Evolutionary conservation across 2,329 filamentous ascomycete species (phyloP), one percentile per base, ranked within the genome.

Genomic region (Apiospora arundinis): DNA sequence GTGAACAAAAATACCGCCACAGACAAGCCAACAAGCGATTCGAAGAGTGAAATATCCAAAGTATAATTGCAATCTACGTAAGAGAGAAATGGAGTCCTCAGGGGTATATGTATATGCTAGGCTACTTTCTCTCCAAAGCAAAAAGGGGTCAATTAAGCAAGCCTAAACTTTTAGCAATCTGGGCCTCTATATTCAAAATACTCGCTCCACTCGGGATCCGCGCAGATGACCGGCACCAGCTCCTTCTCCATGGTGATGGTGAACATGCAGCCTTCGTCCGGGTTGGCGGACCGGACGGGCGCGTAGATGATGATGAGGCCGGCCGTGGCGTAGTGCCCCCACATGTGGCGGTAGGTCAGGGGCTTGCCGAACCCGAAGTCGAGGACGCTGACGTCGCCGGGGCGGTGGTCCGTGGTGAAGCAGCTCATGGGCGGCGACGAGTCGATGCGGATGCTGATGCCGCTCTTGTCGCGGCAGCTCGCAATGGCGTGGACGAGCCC

Each of bases 181-280:
- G 72, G 70, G 12, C 74, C 74, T 46, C 75, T 69, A 28, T 73
- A 74, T 25, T 77, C 74, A 49, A 77, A 77, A 32, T 73, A 77
- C 42, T 70, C 63, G 5, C 56, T 72, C 68, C 74, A 75, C 48
- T 75, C 74, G 4, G 74, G 72, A 66, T 77, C 75, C 9, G 72
- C 72, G 11, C 71, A 67, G 1, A 77, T 56, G 16, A 56, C 45
- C 14, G 68, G 44, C 37, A 70, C 69, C 28, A 75, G 68, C 23
- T 72, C 48, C 68, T 72, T 71, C 67, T 77, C 75, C 28, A 73
- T 73, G 7, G 70, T 60, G 28, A 77, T 71, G 48, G 70, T 68
- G 70, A 77, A 72, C 60, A 74, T 74, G 67, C 49, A 72, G 9
- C 75, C 75, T 69, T 77, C 75, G 28, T 77, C 75, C 6, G 40